Percentiles rank a stretch among this genome's conserved stretches.
Evolutionary conservation across 306 rosid species (phyloP).

Genomic region (Quercus aquifolioides): DNA sequence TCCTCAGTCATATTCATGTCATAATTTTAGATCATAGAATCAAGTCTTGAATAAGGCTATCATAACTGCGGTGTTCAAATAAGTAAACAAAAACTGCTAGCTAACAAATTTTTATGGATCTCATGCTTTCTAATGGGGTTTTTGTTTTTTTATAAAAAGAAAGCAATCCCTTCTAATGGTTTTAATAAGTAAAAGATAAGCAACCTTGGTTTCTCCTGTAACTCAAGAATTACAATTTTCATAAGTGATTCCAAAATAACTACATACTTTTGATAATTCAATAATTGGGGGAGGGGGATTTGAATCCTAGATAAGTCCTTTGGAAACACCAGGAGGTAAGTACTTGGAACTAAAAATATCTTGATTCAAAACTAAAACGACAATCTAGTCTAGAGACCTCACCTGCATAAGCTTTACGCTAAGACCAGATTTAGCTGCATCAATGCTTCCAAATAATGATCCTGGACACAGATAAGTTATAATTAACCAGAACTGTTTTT

Average conservation of each 20-base stretch:
- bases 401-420: slow-evolving; percentile 91
- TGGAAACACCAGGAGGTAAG: no score
- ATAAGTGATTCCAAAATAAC: background rate
- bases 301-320: no score
- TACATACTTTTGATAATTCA: no score
- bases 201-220: background rate
- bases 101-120: background rate
- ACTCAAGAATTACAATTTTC: background rate
- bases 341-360: background rate
- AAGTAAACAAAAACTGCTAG: background rate
- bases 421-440: slow-evolving; percentile 67
- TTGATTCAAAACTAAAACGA: background rate
- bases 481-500: background rate
- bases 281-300: no score
- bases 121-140: no score
- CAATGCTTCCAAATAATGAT: slow-evolving; percentile 75
- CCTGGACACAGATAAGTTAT: slow-evolving; percentile 42
- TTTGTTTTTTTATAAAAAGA: no score
- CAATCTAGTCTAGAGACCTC: slow-evolving; percentile 14
- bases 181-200: background rate
- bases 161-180: background rate
- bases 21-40: background rate
- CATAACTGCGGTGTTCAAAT: background rate
- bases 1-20: background rate
- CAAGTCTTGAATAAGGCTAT: background rate